Evolutionary conservation across 2,329 filamentous ascomycete species (phyloP), one percentile per base, ranked within the genome.

Genomic region (Thermomyces lanuginosus): DNA sequence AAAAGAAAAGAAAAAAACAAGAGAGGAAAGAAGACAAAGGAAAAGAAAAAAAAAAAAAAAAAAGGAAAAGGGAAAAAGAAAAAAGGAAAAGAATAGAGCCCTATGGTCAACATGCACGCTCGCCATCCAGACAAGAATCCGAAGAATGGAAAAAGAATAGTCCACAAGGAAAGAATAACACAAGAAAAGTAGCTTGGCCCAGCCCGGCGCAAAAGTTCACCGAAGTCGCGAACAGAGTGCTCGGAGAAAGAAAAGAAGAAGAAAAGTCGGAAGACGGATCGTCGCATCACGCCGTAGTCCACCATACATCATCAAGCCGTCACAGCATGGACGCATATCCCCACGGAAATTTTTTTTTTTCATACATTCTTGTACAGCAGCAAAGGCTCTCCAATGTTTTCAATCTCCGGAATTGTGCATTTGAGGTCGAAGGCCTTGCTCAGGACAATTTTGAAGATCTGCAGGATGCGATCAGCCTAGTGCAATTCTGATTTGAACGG

Each of bases 371-470:
- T 79, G 51, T 98, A 98, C 38, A 98, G 69, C 24, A 98, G 66
- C 26, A 98, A 65, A 12, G 89, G 89, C 57, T 98, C 89, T 56
- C 89, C 89, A 31, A 93, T 77, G 52, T 95, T 91, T 58, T 93
- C 86, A 55, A 98, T 95, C 57, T 98, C 89, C 24, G 89, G 89
- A 48, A 98, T 95, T 16, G 89, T 98, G 63, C 89, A 98, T 55
- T 93, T 93, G 32, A 98, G 69, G 53, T 98, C 89, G 50, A 98
- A 98, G 2, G 89, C 89, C 59, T 98, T 98, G 37, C 86, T 92
- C 13, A 98, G 69, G 31, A 98, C 89, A 43, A 98, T 98, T 58
- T 98, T 98, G 71, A 98, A 98, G 48, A 98, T 98, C 86, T 95
- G 44, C 2, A 5, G 11, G 6, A 9, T 6, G 8, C 5, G n/a